Conservation (phyloP, 23 red algal genomes). For the Agarophyton chilense region DNA sequence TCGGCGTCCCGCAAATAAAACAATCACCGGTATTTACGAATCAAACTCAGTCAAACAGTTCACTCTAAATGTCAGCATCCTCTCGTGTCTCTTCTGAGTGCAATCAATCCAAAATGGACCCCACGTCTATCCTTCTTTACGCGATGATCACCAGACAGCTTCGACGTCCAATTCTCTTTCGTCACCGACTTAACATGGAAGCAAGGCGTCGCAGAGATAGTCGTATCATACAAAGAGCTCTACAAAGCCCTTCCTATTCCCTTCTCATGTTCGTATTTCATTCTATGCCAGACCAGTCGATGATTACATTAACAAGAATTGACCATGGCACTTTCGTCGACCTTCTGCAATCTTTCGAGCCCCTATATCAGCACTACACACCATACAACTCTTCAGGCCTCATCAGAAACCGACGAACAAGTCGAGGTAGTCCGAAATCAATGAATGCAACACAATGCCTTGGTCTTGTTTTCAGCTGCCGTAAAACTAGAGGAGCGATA, state of each 20-base stretch:
- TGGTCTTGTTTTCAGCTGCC: neutral
- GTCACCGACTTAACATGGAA: too few relatives aligned
- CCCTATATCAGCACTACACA: neutral
- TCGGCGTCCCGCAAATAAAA: too few relatives aligned
- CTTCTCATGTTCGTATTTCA: neutral
- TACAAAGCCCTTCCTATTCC: neutral
- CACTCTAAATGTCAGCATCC: too few relatives aligned
- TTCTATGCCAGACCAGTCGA: conserved; percentile 9
- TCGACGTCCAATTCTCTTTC: too few relatives aligned
- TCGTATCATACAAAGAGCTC: too few relatives aligned
- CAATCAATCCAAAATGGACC: too few relatives aligned
- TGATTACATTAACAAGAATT: conserved; percentile 21
- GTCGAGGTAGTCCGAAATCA: neutral
- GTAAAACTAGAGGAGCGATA: neutral
- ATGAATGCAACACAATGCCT: neutral
- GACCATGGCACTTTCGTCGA: conserved; percentile 9
- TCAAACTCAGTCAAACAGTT: too few relatives aligned
- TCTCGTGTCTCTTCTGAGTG: too few relatives aligned
- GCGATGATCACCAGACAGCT: too few relatives aligned
- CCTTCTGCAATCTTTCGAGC: neutral
- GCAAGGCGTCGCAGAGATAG: too few relatives aligned
- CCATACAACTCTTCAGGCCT: neutral
- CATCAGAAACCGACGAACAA: neutral
- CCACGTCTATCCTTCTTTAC: too few relatives aligned
- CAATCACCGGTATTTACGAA: too few relatives aligned